Evolutionary conservation across 768 basidiomycete species (phyloP).

Genomic region (Kwoniella heveanensis): DNA sequence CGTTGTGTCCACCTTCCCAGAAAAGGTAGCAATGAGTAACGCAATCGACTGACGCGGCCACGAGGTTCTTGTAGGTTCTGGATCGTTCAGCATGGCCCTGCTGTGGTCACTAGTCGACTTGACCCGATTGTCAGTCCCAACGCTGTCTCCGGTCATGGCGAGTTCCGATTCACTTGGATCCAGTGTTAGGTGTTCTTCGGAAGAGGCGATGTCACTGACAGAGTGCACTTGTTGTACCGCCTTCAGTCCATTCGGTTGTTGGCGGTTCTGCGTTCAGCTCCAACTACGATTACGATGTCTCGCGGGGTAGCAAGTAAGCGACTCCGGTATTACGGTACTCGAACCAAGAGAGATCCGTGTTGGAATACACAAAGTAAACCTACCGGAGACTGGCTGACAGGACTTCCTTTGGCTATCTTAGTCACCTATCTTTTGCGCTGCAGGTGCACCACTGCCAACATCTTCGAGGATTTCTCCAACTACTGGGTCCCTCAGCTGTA

Average conservation of each 20-base stretch:
- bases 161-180: slow-evolving; percentile 3
- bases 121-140: slow-evolving; percentile 22
- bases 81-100: slow-evolving; percentile 15
- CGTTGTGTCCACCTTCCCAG: too few relatives aligned
- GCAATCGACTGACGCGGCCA: too few relatives aligned
- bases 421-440: too few relatives aligned
- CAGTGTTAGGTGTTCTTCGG: too few relatives aligned
- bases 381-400: too few relatives aligned
- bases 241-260: slow-evolving; percentile 19
- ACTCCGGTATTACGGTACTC: too few relatives aligned
- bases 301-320: slow-evolving; percentile 7
- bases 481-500: slow-evolving; percentile 17
- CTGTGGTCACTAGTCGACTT: slow-evolving; percentile 17
- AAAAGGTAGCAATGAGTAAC: too few relatives aligned
- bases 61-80: slow-evolving; percentile 13
- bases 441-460: slow-evolving; percentile 17
- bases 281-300: slow-evolving; percentile 17
- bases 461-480: slow-evolving; percentile 11
- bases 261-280: slow-evolving; percentile 14
- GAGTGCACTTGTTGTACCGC: neutral
- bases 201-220: too few relatives aligned
- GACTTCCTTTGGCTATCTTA: too few relatives aligned
- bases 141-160: slow-evolving; percentile 12
- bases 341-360: too few relatives aligned
- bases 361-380: too few relatives aligned